Conservation (phyloP, 805 yeast species). For the Kluyveromyces lactis region DNA sequence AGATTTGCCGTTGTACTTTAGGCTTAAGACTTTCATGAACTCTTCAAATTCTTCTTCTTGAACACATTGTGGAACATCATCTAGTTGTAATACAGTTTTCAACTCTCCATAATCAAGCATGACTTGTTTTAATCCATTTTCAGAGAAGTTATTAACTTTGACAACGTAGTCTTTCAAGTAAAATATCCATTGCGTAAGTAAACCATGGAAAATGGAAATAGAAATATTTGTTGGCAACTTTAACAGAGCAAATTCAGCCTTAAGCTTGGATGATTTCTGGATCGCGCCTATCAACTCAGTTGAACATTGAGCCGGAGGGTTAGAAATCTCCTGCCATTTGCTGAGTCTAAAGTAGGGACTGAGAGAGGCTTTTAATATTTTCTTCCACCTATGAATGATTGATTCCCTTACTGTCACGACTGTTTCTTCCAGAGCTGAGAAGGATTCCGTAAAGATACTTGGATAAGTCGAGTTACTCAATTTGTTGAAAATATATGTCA, state of each 20-base stretch:
- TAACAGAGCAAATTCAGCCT: neutral
- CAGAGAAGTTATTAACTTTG: conserved; percentile 31
- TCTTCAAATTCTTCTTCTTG: conserved; percentile 19
- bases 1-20: conserved; percentile 20
- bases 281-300: conserved; percentile 8
- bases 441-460: conserved; percentile 26
- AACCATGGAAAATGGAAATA: conserved; percentile 19
- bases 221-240: conserved; percentile 10
- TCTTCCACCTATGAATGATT: conserved; percentile 25
- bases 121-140: conserved; percentile 28
- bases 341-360: conserved; percentile 28
- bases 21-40: conserved; percentile 20
- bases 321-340: conserved; percentile 22
- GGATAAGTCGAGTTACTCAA: conserved; percentile 6
- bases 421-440: conserved; percentile 22
- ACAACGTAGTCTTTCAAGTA: conserved; percentile 30
- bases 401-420: conserved; percentile 25
- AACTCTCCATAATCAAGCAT: conserved; percentile 25
- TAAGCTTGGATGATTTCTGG: conserved; percentile 1
- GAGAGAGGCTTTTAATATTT: conserved; percentile 22
- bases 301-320: conserved; percentile 10
- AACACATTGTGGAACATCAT: conserved; percentile 12
- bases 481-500: conserved; percentile 7
- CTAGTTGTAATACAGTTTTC: conserved; percentile 20
- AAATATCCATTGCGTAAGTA: conserved; percentile 23